phyloP scores from a whole-genome alignment of 2,329 filamentous ascomycete species.

The Endocalyx cinctus region DNA sequence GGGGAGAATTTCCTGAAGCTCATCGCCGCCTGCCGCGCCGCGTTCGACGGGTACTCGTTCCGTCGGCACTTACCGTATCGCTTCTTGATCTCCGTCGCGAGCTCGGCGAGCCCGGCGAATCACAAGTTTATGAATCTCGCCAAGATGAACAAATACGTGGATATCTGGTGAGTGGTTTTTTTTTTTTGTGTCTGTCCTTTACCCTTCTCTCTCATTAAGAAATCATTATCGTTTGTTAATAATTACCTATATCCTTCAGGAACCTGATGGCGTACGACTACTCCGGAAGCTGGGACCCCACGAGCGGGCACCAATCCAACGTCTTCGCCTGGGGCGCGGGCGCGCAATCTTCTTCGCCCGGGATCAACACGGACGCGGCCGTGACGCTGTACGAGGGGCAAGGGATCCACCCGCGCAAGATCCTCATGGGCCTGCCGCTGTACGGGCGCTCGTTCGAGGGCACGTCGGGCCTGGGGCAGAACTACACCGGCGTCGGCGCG shows the following conservation, averaged over 20 bases:
- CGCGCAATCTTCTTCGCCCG: conserved; percentile 55
- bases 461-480: conserved; percentile 61
- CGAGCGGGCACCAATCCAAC: conserved; percentile 66
- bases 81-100: conserved; percentile 48
- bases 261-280: conserved; percentile 67
- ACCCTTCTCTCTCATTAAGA: not conserved
- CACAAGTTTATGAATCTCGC: conserved; percentile 46
- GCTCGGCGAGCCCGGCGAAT: conserved; percentile 42
- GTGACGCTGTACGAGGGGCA: conserved; percentile 57
- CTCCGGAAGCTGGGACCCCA: conserved; percentile 61
- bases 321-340: conserved; percentile 51
- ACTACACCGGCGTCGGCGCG: conserved; percentile 58
- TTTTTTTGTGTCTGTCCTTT: not conserved
- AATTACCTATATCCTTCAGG: conserved; percentile 10
- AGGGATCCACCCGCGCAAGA: conserved; percentile 58
- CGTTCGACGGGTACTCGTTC: conserved; percentile 24
- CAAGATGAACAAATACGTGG: conserved; percentile 53
- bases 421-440: conserved; percentile 71
- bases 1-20: conserved; percentile 38
- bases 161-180: conserved; percentile 43
- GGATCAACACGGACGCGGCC: conserved; percentile 64
- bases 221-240: not conserved
- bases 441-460: conserved; percentile 73
- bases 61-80: conserved; percentile 31
- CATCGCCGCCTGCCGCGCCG: conserved; percentile 37